These are phyloP conservation scores for Puya raimondii DNA, from an alignment of 176 grass and related monocot species.

Conservation along the genomic window DNA sequence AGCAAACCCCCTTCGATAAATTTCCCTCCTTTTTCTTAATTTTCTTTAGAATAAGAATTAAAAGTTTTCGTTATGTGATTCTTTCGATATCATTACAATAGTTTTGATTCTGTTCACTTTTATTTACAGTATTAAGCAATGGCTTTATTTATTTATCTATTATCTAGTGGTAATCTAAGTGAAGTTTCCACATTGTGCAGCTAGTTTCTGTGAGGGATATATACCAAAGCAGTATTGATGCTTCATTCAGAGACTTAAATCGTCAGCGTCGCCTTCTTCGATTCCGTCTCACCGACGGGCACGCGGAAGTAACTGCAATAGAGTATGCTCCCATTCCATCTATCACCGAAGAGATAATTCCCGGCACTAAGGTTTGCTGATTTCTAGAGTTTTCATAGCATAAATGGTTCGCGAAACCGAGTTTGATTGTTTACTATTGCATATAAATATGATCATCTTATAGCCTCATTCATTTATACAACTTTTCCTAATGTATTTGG, in stretches of 20 bases:
- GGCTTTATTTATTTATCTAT: neutral
- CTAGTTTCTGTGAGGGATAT: conserved; percentile 73
- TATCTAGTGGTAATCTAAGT: neutral
- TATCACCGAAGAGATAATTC: conserved; percentile 62
- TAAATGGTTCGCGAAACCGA: neutral
- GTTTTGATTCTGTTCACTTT: neutral
- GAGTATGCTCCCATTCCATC: conserved; percentile 60
- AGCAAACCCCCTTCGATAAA: too few species aligned
- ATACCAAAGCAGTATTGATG: conserved; percentile 59
- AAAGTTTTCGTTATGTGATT: neutral
- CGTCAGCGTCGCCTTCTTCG: conserved; percentile 38
- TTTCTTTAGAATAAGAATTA: conserved; percentile 1
- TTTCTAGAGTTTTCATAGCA: neutral
- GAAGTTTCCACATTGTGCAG: conserved; percentile 20
- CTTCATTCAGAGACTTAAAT: conserved; percentile 51
- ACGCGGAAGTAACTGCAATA: conserved; percentile 51
- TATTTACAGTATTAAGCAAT: neutral
- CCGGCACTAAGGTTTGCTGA: conserved; percentile 65
- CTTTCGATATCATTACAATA: neutral
- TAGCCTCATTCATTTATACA: neutral
- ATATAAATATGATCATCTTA: neutral
- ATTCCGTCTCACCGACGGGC: conserved; percentile 66
- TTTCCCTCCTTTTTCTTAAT: neutral
- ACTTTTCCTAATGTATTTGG: too few species aligned
- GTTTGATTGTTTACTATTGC: neutral